These are phyloP conservation scores for Crithidia brevicula DNA, from an alignment of 208 protist genomes.

Conservation along the genomic window DNA sequence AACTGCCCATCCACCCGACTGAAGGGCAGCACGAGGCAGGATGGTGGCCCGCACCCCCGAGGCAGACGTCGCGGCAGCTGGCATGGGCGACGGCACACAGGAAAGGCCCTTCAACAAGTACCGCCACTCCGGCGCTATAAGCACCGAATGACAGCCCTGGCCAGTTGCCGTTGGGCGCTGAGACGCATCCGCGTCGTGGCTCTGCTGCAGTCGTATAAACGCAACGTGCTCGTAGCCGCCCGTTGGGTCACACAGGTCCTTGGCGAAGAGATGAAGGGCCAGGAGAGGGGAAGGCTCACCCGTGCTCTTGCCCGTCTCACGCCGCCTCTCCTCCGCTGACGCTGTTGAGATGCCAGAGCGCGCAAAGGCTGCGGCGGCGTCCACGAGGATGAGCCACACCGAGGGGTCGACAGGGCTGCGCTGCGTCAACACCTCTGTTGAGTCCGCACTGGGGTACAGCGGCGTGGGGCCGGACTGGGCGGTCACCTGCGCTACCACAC, in stretches of 20 bases:
- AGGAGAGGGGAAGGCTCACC: background rate
- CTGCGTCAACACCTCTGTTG: conserved; percentile 66
- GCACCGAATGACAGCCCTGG: too few species aligned
- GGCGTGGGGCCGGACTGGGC: conserved; percentile 35
- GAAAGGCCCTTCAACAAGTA: conserved; percentile 25
- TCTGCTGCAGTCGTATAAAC: conserved; percentile 51
- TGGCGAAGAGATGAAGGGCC: conserved; percentile 32
- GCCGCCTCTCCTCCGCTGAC: background rate
- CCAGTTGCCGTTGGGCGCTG: too few species aligned
- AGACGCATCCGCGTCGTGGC: background rate
- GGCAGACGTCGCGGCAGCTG: conserved; percentile 1
- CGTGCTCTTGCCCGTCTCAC: background rate
- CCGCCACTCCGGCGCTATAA: conserved; percentile 26
- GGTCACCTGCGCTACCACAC: conserved; percentile 32
- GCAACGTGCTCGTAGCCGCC: conserved; percentile 59
- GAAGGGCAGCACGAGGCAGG: background rate
- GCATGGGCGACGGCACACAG: conserved; percentile 2
- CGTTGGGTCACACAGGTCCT: conserved; percentile 23
- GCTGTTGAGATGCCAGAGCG: conserved; percentile 2
- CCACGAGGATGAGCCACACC: conserved; percentile 68
- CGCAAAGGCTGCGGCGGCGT: conserved; percentile 38
- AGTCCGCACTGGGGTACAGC: conserved; percentile 37
- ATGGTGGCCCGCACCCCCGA: too few species aligned
- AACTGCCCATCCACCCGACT: conserved; percentile 46
- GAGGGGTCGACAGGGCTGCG: conserved; percentile 51